Percentiles rank a stretch among this genome's conserved stretches.
phyloP scores from a whole-genome alignment of 192 early-diverging fungal genomes.

The Geosiphon pyriformis region DNA sequence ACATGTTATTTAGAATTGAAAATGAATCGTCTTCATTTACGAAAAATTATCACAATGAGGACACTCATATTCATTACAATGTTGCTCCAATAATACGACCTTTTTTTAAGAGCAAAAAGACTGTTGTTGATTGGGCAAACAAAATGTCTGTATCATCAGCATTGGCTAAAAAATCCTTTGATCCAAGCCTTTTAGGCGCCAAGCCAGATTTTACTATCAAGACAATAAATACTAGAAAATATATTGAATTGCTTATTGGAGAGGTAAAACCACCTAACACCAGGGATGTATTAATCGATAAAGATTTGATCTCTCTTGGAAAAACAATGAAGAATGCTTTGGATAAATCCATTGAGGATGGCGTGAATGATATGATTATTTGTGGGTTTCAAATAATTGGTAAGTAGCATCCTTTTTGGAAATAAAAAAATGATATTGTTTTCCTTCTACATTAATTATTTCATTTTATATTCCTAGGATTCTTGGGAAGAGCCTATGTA shows the following conservation, averaged over 20 bases:
- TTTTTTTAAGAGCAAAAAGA: conserved; percentile 1
- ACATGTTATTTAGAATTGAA: conserved; percentile 4
- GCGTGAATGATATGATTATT: conserved; percentile 13
- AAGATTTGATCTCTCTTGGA: conserved; percentile 13
- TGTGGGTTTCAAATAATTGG: conserved; percentile 19
- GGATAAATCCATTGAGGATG: conserved; percentile 14
- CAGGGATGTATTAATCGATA: neutral
- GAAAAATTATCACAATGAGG: neutral
- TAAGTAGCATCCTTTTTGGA: neutral
- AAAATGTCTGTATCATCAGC: conserved; percentile 15
- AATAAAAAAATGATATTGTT: too few species aligned
- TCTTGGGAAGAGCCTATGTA: conserved; percentile 17
- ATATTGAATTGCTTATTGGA: conserved; percentile 14
- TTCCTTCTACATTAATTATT: neutral
- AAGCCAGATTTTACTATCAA: conserved; percentile 18
- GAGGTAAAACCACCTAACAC: conserved; percentile 10
- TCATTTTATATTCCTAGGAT: conserved; percentile 17
- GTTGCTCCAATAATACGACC: neutral
- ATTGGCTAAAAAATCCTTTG: conserved; percentile 2
- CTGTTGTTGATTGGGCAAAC: conserved; percentile 9
- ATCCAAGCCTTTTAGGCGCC: neutral
- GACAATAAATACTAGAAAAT: conserved; percentile 9
- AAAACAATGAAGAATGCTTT: conserved; percentile 15
- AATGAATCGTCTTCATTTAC: conserved; percentile 9
- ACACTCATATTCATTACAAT: conserved; percentile 4